Evolutionary conservation across 305 asterid species (phyloP).

Genomic region (Fraxinus xanthoxyloides): DNA sequence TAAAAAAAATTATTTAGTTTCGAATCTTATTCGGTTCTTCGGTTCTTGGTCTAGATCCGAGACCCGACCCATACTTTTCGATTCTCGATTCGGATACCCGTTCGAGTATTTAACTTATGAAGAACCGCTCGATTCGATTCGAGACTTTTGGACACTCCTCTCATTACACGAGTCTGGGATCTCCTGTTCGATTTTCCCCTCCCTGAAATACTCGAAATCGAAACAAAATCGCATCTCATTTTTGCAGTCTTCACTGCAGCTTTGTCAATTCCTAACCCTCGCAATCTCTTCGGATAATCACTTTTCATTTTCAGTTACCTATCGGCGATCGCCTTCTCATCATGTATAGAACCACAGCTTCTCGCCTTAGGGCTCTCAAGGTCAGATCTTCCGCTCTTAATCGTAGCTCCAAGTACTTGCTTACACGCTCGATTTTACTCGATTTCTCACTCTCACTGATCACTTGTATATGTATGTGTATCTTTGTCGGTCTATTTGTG

Average conservation of each 20-base stretch:
- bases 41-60: too few species aligned
- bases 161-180: constrained; percentile 9
- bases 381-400: constrained; percentile 20
- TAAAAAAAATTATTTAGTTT: too few species aligned
- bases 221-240: background rate
- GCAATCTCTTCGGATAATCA: background rate
- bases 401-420: background rate
- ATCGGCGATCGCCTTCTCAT: constrained; percentile 11
- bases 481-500: background rate
- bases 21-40: too few species aligned
- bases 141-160: too few species aligned
- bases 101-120: too few species aligned
- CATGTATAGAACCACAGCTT: constrained; percentile 35
- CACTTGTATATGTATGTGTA: background rate
- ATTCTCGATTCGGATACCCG: too few species aligned
- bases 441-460: background rate
- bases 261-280: constrained; percentile 21
- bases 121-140: too few species aligned
- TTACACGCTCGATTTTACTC: background rate
- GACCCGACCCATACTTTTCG: too few species aligned
- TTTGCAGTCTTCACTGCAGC: background rate
- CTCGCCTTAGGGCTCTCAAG: constrained; percentile 38
- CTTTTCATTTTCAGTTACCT: background rate
- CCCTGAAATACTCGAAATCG: background rate
- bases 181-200: constrained; percentile 17